These are phyloP conservation scores for Megacollybia platyphylla DNA, from an alignment of 1,284 basidiomycete genomes.

Conservation along the genomic window DNA sequence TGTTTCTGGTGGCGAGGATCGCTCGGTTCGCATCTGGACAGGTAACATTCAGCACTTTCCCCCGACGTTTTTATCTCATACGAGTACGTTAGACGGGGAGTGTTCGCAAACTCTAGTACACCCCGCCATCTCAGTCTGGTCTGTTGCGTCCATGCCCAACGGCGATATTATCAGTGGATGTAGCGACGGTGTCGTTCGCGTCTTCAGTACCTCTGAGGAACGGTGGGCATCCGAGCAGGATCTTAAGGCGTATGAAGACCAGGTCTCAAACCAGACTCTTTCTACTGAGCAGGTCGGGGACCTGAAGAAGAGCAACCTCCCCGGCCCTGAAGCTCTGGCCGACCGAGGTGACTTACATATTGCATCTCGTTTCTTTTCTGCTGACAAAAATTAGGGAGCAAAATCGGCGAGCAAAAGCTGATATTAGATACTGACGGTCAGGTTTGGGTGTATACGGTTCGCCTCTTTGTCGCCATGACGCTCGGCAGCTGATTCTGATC, in stretches of 20 bases:
- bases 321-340: conserved; percentile 71
- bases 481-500: not conserved
- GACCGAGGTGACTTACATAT: conserved; percentile 42
- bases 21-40: conserved; percentile 72
- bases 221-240: conserved; percentile 64
- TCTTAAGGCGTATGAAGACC: conserved; percentile 59
- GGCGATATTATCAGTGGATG: conserved; percentile 86
- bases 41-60: conserved; percentile 16
- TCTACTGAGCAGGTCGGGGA: conserved; percentile 82
- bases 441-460: not conserved
- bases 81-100: conserved; percentile 31
- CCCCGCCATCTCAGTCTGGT: conserved; percentile 92
- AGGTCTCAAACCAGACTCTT: conserved; percentile 59
- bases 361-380: not conserved
- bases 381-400: conserved; percentile 46
- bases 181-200: conserved; percentile 79
- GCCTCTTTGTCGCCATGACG: not conserved
- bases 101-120: conserved; percentile 82
- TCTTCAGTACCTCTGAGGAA: conserved; percentile 72
- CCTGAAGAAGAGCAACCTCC: conserved; percentile 81
- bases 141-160: conserved; percentile 74
- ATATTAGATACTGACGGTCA: not conserved
- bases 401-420: conserved; percentile 41
- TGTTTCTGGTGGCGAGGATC: conserved; percentile 75
- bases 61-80: not conserved